phyloP scores from a whole-genome alignment of 73 alveolate species.

The Strombidium stylifer region DNA sequence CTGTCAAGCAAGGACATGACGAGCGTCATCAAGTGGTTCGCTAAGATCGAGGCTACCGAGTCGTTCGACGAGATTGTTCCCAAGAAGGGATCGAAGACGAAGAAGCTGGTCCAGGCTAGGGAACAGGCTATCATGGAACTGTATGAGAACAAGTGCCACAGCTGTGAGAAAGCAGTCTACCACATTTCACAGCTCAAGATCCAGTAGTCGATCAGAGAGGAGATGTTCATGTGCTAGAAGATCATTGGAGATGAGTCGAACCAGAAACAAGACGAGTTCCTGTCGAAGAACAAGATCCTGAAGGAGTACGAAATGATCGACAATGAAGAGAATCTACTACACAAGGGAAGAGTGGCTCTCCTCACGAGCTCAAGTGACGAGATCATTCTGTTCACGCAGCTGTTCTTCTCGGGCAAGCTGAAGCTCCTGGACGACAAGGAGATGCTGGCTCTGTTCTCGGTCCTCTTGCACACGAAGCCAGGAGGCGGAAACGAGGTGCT shows the following conservation, averaged over 20 bases:
- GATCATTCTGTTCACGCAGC: slow-evolving; percentile 67
- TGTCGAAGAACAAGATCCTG: slow-evolving; percentile 37
- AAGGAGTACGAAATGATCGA: slow-evolving; percentile 61
- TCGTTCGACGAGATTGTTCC: too few species aligned
- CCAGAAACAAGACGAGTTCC: slow-evolving; percentile 48
- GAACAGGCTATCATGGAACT: too few species aligned
- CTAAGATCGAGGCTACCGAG: too few species aligned
- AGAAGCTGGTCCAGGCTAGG: too few species aligned
- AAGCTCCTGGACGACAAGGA: slow-evolving; percentile 66
- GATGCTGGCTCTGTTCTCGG: slow-evolving; percentile 49
- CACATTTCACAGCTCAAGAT: too few species aligned
- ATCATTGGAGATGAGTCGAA: neutral
- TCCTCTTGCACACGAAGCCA: neutral
- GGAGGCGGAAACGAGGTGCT: neutral
- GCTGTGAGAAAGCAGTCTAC: too few species aligned
- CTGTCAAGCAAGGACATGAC: too few species aligned
- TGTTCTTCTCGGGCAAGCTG: slow-evolving; percentile 60
- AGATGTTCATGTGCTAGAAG: neutral
- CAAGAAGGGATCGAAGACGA: too few species aligned
- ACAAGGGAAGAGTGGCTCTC: slow-evolving; percentile 78
- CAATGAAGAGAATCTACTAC: slow-evolving; percentile 49
- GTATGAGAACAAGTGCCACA: too few species aligned
- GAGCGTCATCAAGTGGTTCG: too few species aligned
- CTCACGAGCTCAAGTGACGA: slow-evolving; percentile 60
- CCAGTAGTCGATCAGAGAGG: too few species aligned